Base-by-base conservation (phyloP, 2,329 filamentous ascomycete species). In the Rosellinia necatrix region DNA sequence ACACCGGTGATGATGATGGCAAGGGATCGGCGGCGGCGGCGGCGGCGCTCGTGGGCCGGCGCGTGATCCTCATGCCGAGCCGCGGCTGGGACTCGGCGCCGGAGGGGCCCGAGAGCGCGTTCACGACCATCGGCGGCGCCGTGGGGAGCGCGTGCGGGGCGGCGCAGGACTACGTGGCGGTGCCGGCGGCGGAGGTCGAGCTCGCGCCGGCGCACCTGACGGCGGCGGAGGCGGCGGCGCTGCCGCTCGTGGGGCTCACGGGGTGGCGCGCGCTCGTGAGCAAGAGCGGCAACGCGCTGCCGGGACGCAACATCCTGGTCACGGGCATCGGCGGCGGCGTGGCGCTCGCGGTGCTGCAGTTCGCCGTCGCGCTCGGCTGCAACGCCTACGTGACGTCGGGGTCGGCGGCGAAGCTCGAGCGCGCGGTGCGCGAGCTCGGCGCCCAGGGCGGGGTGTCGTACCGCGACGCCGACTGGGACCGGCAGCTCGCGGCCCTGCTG, bases 251-350 rank as follows among this genome's bases (percentile, higher is more conserved):
- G 0, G 93, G 92, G 0, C 70, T 97, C 58, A 97, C 93, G 1
- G 93, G 83, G 6, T 97, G 91, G 91, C 80, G 94, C 40, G 93
- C 92, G 0, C 76, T 96, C 38, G 83, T 94, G 48, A 88, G 83
- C 6, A 97, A 97, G 79, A 86, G 82, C 44, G 85, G 87, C 62
- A 82, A 82, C 6, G 75, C 77, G 54, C 73, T 75, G 0, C n/a
- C 52, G 1, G 90, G 90, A 2, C 76, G 83, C 59, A 96, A 96
- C 68, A 79, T 97, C 3, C 77, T 97, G 27, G 76, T 97, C 37
- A 97, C 93, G 4, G 93, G 93, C 0, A 96, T 97, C 72, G 93
- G 93, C 0, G 93, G 93, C 30, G 93, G 93, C 38, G 93, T 97
- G 1, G 93, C 93, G 29, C 76, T 97, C 52, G 87, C 90, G 77